These are phyloP conservation scores for Malus hybrid DNA, from an alignment of 331 rosid species.

Conservation along the genomic window DNA sequence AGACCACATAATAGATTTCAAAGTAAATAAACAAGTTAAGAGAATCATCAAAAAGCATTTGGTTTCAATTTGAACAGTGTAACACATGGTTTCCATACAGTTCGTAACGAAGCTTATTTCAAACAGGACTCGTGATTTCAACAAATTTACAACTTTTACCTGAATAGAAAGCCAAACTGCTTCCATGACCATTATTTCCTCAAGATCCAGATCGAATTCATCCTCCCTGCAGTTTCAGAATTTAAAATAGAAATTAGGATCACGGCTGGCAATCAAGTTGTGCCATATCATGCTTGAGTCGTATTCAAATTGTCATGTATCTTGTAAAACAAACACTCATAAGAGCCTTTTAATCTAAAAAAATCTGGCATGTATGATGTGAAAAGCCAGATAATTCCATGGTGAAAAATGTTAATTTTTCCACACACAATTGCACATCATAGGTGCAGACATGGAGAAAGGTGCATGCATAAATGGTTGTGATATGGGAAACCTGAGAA, in stretches of 20 bases:
- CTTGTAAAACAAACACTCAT: neutral
- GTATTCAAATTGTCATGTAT: neutral
- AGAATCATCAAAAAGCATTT: neutral
- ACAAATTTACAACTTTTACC: slow-evolving; percentile 29
- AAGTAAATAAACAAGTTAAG: neutral
- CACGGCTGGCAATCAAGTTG: neutral
- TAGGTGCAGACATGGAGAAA: neutral
- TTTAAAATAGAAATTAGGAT: neutral
- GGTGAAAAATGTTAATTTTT: neutral
- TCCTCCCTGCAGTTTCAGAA: slow-evolving; percentile 61
- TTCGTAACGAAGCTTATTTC: neutral
- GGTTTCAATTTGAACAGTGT: neutral
- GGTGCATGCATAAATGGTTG: neutral
- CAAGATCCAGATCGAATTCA: slow-evolving; percentile 89
- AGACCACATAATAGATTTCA: neutral
- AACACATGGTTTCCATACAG: neutral
- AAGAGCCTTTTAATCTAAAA: neutral
- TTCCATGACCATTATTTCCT: slow-evolving; percentile 99
- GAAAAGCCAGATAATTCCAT: neutral
- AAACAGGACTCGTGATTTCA: neutral
- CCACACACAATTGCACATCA: neutral
- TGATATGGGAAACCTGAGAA: neutral
- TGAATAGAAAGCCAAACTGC: slow-evolving; percentile 99
- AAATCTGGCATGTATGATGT: neutral
- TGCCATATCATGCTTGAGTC: too few relatives aligned